Base-by-base conservation (phyloP, 1,284 basidiomycete genomes). In the Rhodotorula sp. region DNA sequence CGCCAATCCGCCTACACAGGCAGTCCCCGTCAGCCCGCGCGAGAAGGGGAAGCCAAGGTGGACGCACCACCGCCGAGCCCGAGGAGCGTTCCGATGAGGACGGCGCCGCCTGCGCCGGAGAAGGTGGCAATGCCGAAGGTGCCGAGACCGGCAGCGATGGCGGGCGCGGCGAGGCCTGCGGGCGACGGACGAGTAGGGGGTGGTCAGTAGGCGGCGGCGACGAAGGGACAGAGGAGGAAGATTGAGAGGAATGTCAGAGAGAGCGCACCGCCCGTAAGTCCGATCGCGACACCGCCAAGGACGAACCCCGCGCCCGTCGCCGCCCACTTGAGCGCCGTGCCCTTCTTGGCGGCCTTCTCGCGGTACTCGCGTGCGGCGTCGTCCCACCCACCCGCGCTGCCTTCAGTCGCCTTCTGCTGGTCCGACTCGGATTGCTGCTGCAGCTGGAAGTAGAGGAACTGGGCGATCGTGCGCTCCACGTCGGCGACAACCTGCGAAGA, bases 51-150 rank as follows among this genome's bases (percentile, higher is more conserved):
- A n/a, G 41, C 5, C 0, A 25, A 39, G 41, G 55, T 46, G 19
- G 34, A 64, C 57, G 69, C 65, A 50, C 84, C 84, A 29, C 84
- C 85, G 10, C 84, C 83, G 6, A 86, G 78, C 5, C 85, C 85
- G 70, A 86, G 85, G 17, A 86, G 76, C 1, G 84, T 83, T 0
- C 85, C 85, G 10, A 86, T 80, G 0, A 85, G 80, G 13, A 85
- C 78, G 0, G 84, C 84, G 5, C 84, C 84, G 0, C 83, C 81
- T 0, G 81, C 80, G 2, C 67, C 70, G 3, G 63, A 57, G 48
- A 79, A 75, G 9, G 83, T 80, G 0, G 79, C 80, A 34, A 79
- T 77, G 8, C 78, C 79, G 21, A 84, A 82, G 0, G 82, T 76
- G 0, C 84, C 83, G 3, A 85, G 80, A 12, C 85, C 73, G 0